Conservation (phyloP, 106 monocot genomes). For the Dendrobium huoshanense region DNA sequence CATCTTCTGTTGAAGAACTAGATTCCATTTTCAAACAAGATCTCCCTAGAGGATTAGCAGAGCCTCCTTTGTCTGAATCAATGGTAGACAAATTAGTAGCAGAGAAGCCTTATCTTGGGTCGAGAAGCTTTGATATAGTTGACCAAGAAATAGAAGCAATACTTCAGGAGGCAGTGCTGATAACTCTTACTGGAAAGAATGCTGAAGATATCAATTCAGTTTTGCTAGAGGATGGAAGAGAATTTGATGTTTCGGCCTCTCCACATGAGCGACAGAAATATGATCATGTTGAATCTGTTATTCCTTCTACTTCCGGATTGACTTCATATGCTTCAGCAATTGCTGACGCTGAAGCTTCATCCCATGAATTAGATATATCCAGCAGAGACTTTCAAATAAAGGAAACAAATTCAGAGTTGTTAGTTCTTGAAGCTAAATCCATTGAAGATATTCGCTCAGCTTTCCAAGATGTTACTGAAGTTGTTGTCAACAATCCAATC, state of each 20-base stretch:
- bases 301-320: too few species aligned
- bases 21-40: slow-evolving; percentile 25
- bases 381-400: slow-evolving; percentile 6
- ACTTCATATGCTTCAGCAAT: too few species aligned
- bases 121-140: not conserved
- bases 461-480: slow-evolving; percentile 14
- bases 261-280: too few species aligned
- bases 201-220: too few species aligned
- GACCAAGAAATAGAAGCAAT: not conserved
- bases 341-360: too few species aligned
- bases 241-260: too few species aligned
- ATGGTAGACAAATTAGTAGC: not conserved
- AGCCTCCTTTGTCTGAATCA: slow-evolving; percentile 13
- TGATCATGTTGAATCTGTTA: too few species aligned
- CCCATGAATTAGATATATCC: not conserved
- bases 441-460: slow-evolving; percentile 18
- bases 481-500: not conserved
- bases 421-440: slow-evolving; percentile 22
- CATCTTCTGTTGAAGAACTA: slow-evolving; percentile 35
- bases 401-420: slow-evolving; percentile 15
- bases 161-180: not conserved
- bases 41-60: not conserved
- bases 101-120: not conserved
- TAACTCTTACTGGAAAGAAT: not conserved
- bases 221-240: too few species aligned